Base-by-base conservation (phyloP, 306 rosid genomes). In the Myrica gale region DNA sequence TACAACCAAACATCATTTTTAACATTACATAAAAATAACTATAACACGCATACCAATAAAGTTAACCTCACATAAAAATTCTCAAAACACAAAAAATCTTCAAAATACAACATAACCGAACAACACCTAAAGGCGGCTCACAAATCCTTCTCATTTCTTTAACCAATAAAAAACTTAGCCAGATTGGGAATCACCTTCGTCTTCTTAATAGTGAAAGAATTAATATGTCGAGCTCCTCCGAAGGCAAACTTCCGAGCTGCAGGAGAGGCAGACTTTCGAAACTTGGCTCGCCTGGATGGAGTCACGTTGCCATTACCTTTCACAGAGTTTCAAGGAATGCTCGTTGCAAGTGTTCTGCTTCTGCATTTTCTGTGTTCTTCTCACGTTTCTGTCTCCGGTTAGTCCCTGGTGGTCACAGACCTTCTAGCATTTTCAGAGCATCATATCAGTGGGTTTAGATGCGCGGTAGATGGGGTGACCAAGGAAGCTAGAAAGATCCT, bases 181-280 rank as follows among this genome's bases (percentile, higher is more conserved):
- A 94, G 84, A 75, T 86, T 86, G 12, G 88, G 92, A 56, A 91
- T 82, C 3, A 87, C 92, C 87, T 84, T 88, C 79, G 72, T 88
- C 73, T 71, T 90, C 87, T 85, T 89, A 54, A 89, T 76, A n/a
- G 84, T 26, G 83, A 94, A 83, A 76, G 86, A 81, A 82, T 85
- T 88, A 52, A 87, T 56, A 69, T 66, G 79, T 62, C 85, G 78
- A 16, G n/a, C n/a, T n/a, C n/a, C n/a, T n/a, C n/a, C n/a, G n/a
- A n/a, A n/a, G n/a, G n/a, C n/a, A n/a, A n/a, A n/a, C n/a, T n/a
- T n/a, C n/a, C n/a, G n/a, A n/a, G 76, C n/a, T n/a, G n/a, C n/a
- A n/a, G n/a, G n/a, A 7, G 98, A 90, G 68, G 82, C 78, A 7
- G 88, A 74, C 74, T 83, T 87, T 76, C 88, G 86, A 69, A 77